Conservation (phyloP, 345 rosid species). For the Sonneratia caseolaris region DNA sequence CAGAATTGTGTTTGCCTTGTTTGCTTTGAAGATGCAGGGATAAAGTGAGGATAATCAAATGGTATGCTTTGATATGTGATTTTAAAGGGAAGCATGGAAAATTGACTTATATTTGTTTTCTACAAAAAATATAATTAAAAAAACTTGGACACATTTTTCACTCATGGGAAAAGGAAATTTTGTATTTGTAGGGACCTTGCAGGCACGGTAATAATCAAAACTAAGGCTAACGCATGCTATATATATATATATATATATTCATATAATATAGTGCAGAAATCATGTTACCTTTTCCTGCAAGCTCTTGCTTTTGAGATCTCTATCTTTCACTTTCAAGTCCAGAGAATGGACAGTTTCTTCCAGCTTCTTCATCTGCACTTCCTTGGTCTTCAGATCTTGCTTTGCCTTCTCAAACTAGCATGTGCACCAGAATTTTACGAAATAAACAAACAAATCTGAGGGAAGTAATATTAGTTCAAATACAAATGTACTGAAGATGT, state of each 20-base stretch:
- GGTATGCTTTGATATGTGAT: too few species aligned
- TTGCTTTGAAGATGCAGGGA: not conserved
- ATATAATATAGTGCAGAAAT: not conserved
- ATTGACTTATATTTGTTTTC: too few species aligned
- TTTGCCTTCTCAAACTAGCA: conserved; percentile 67
- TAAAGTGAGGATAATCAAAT: not conserved
- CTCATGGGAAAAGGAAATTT: too few species aligned
- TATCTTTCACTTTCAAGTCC: conserved; percentile 70
- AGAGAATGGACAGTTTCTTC: conserved; percentile 62
- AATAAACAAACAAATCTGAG: not conserved
- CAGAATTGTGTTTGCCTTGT: not conserved
- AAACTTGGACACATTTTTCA: too few species aligned
- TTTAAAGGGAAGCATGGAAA: too few species aligned
- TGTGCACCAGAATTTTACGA: not conserved
- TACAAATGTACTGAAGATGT: not conserved
- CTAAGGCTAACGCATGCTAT: not conserved
- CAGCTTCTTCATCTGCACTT: conserved; percentile 72
- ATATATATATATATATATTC: not conserved
- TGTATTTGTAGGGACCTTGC: not conserved
- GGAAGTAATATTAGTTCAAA: not conserved
- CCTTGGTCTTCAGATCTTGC: conserved; percentile 83
- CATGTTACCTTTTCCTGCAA: conserved; percentile 74
- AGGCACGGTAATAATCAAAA: not conserved
- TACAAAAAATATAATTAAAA: too few species aligned
- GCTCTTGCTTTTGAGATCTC: conserved; percentile 58